Base-by-base conservation (phyloP, 305 asterid species). In the Rubia tinctorum region DNA sequence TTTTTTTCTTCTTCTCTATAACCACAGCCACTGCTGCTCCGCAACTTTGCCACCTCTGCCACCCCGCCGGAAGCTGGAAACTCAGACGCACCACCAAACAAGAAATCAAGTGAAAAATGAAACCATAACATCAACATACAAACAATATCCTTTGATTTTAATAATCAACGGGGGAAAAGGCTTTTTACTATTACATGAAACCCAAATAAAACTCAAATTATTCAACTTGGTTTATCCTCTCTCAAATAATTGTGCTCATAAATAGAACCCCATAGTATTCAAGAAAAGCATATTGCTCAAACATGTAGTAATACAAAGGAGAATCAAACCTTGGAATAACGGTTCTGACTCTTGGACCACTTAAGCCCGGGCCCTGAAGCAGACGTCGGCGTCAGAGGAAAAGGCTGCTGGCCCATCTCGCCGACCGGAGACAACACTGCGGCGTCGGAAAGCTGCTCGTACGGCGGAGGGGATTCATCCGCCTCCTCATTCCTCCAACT, bases 261-360 rank as follows among this genome's bases (percentile, higher is more conserved):
- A 20, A 22, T 39, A 22, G 42, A 40, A 55, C 12, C 40, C 63
- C 63, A 63, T 7, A 23, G 37, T 30, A 1, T 30, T 69, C 40
- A 27, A 12, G 10, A 12, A 45, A 75, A 67, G 11, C 20, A 39
- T 12, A 63, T 30, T 30, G 37, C 18, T 30, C 3, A 30, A 30
- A 30, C 37, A 30, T 30, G 37, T 30, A 30, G 37, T 62, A 8
- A 34, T 7, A 44, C 34, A 20, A 64, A 76, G 63, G 22, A 53
- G 59, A 53, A 18, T 23, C 59, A 75, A 71, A 92, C 99, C 99
- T 92, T 92, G 59, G 98, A 91, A 83, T 96, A 89, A 86, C 95
- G 85, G 76, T 90, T 86, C 83, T 91, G 88, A 84, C 97, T 95
- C 82, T 85, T 89, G 69, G 96, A 90, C 45, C 89, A 80, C 83